These are phyloP conservation scores for Porphyra umbilicalis DNA, from an alignment of 31 red algal genomes.

Conservation along the genomic window DNA sequence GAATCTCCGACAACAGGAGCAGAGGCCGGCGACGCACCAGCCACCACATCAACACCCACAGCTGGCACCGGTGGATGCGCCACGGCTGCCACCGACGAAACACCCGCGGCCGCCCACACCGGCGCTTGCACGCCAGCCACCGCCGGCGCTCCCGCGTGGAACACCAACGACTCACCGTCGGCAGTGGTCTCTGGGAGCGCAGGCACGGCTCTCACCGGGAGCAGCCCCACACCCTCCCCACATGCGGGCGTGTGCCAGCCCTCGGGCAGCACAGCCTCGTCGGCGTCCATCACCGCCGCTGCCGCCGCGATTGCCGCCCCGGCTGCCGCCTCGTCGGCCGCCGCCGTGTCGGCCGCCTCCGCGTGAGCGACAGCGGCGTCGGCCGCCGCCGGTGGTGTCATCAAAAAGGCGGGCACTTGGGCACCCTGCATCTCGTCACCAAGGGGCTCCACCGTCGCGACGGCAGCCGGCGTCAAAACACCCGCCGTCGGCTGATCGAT, in stretches of 20 bases:
- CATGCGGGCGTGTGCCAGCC: background rate
- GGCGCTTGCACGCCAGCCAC: background rate
- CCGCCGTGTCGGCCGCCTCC: background rate
- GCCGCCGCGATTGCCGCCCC: background rate
- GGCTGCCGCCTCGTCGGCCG: background rate
- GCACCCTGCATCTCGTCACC: background rate
- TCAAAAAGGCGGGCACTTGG: background rate
- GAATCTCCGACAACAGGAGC: too few species aligned
- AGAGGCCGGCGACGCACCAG: too few species aligned
- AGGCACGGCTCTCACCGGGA: too few species aligned
- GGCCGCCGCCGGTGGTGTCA: too few species aligned
- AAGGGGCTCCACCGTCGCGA: background rate
- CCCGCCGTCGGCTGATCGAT: too few species aligned
- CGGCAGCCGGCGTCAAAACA: too few species aligned
- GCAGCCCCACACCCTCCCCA: background rate
- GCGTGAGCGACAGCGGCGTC: background rate
- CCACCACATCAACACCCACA: too few species aligned
- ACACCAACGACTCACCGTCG: background rate
- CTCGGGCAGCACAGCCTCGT: background rate
- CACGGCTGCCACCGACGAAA: too few species aligned
- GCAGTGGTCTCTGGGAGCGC: too few species aligned
- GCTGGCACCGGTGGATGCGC: too few species aligned
- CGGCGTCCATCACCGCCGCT: background rate
- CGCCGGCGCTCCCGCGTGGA: background rate
- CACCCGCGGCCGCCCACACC: background rate